phyloP scores from a whole-genome alignment of 2,329 filamentous ascomycete genomes.

The Paraphoma sp. region DNA sequence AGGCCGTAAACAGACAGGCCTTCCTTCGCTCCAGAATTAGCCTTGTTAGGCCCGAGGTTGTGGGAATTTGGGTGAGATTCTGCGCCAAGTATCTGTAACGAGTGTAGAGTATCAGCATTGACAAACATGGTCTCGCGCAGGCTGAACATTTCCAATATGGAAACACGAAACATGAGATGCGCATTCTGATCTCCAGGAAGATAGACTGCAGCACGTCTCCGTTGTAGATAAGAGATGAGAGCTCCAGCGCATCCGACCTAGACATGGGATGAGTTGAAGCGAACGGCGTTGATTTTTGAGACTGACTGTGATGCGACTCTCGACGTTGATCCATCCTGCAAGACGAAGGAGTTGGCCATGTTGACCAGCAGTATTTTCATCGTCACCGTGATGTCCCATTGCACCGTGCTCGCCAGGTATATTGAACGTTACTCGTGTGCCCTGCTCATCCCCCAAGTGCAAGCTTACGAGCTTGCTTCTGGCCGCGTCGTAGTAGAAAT shows the following conservation, averaged over 20 bases:
- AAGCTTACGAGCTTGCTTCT: conserved; percentile 70
- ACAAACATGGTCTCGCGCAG: conserved; percentile 74
- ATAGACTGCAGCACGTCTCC: conserved; percentile 68
- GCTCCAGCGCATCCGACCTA: conserved; percentile 86
- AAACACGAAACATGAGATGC: conserved; percentile 65
- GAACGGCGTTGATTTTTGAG: neutral
- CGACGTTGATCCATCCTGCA: conserved; percentile 73
- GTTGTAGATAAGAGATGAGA: conserved; percentile 78
- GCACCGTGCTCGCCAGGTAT: conserved; percentile 63
- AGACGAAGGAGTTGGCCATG: conserved; percentile 73
- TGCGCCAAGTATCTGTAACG: conserved; percentile 83
- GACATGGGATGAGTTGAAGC: conserved; percentile 7
- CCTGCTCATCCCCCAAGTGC: conserved; percentile 57
- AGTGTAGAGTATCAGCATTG: conserved; percentile 78
- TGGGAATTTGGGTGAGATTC: conserved; percentile 85
- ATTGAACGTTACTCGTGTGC: conserved; percentile 62
- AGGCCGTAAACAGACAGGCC: conserved; percentile 83
- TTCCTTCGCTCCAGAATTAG: conserved; percentile 73
- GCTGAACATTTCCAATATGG: conserved; percentile 75
- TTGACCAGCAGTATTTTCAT: conserved; percentile 59
- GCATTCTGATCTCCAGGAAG: conserved; percentile 65
- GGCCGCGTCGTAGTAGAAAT: conserved; percentile 74
- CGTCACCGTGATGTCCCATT: conserved; percentile 43
- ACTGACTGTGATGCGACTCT: conserved; percentile 71
- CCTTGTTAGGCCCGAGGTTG: conserved; percentile 71